Evolutionary conservation across 768 basidiomycete genomes (phyloP), one percentile per base, ranked within the genome.

Genomic region (Rhizopogon vinicolor): DNA sequence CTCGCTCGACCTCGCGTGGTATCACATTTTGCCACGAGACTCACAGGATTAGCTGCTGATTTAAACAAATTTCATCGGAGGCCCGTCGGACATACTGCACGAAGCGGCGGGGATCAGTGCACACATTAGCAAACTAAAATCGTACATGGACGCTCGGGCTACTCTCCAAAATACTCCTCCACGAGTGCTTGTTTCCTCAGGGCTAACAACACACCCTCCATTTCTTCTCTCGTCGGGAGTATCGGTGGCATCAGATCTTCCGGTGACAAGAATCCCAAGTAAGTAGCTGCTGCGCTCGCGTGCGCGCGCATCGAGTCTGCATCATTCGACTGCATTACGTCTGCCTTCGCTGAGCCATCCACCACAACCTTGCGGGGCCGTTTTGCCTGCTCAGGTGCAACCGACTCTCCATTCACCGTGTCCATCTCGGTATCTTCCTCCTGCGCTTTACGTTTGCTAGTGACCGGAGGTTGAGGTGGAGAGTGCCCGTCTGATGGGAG

Each of bases 131-230:
- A 31, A 31, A 29, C 9, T 45, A 45, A 5, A 29, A 18, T 45
- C 44, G 9, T 45, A 46, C 45, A 46, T 18, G 29, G 6, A 31
- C 10, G 31, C 28, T n/a, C 16, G 28, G 13, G 14, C 52, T 53
- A 46, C 22, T 78, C 74, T n/a, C 82, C 85, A 61, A 82, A 78
- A 59, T 86, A 86, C 68, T 97, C 92, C 63, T 91, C 87, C 53
- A 92, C 82, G 43, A 96, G 70, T 19, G 86, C 86, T 72, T 85
- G 81, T 73, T 96, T 95, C 65, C 88, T 78, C 58, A 93, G 73
- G 28, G 79, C 80, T 54, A 97, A 76, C 52, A 97, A 67, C 9
- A 89, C 81, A 19, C 70, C 68, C 66, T 91, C 91, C 88, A 92
- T 87, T 69, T 95, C 90, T 44, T 83, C 81, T 54, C 80, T 76